Base-by-base conservation (phyloP, 495 filamentous ascomycete genomes). In the Tricharina praecox region DNA sequence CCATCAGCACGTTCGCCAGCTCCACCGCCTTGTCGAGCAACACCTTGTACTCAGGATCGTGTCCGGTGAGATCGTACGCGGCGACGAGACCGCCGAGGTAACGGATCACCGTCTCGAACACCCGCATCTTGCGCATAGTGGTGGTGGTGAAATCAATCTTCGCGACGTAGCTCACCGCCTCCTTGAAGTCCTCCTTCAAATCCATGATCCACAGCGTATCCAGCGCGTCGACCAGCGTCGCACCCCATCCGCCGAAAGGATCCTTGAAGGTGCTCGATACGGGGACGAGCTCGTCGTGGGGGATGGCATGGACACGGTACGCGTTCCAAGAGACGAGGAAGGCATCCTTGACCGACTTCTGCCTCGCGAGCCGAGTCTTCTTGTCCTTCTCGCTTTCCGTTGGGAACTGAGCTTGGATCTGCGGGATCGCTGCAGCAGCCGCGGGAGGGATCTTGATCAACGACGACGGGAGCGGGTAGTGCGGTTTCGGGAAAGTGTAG, bases 171-270 rank as follows among this genome's bases (percentile, higher is more conserved):
- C 79, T 68, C 9, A 85, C 72, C 11, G 86, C 90, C 47, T 87
- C 83, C 42, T 86, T 76, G 61, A 96, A 97, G 53, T 96, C 87
- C 4, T 82, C 70, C 61, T 82, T 77, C 62, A 96, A 56, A 5
- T 76, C 86, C 85, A 95, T 94, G 49, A 97, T 90, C 85, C 86
- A 96, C 13, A 97, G 66, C 0, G 87, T 92, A 62, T 97, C 90
- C 30, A 97, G 66, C n/a, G 79, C 64, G 66, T 97, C 90, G 3
- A 97, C 85, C 49, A 97, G 60, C 1, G 90, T 95, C 3, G 90
- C 90, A 18, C 81, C 90, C 90, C 90, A 97, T 19, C 83, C 84
- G 60, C 79, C 86, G 57, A 97, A 97, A 0, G 87, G 82, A 56
- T 96, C 70, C 8, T 64, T 67, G 21, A 61, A 72, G 9, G 62